Evolutionary conservation across 2,329 filamentous ascomycete species (phyloP).

Genomic region (Penicillium sp.): DNA sequence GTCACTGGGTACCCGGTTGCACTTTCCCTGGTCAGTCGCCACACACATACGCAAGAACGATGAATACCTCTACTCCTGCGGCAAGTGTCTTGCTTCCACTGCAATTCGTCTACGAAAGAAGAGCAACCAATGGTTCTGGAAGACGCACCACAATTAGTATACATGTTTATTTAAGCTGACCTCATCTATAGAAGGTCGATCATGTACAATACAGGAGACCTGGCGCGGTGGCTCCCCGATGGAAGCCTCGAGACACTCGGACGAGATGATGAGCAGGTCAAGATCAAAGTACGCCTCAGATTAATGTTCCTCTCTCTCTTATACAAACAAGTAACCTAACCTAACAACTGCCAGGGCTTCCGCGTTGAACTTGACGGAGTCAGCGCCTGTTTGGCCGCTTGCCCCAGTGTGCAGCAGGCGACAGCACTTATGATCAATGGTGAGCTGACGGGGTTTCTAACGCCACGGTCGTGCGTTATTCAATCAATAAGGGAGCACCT

Average conservation of each 20-base stretch:
- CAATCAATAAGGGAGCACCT: background rate
- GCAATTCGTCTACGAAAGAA: too few species aligned
- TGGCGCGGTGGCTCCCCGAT: slow-evolving; percentile 17
- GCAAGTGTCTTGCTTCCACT: too few species aligned
- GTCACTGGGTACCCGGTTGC: background rate
- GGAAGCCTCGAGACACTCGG: slow-evolving; percentile 16
- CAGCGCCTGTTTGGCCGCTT: slow-evolving; percentile 14
- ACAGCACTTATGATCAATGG: slow-evolving; percentile 13
- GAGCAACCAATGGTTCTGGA: too few species aligned
- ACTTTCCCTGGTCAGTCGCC: background rate
- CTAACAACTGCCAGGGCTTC: slow-evolving; percentile 10
- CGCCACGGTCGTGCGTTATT: background rate
- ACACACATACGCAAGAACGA: too few species aligned
- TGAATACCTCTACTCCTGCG: background rate
- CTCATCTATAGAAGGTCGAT: background rate
- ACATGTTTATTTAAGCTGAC: too few species aligned
- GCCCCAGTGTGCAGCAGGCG: slow-evolving; percentile 8
- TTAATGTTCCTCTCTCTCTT: background rate
- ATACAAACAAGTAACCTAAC: background rate
- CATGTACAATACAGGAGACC: slow-evolving; percentile 21
- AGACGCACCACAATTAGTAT: too few species aligned
- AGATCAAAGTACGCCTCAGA: slow-evolving; percentile 8
- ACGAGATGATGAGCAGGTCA: slow-evolving; percentile 19
- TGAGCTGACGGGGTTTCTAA: slow-evolving; percentile 12
- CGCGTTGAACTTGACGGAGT: slow-evolving; percentile 19